A percentile compares a stretch with the other conserved stretches of the same genome.
Conservation (phyloP, 306 rosid genomes). For the Quercus bicolor region DNA sequence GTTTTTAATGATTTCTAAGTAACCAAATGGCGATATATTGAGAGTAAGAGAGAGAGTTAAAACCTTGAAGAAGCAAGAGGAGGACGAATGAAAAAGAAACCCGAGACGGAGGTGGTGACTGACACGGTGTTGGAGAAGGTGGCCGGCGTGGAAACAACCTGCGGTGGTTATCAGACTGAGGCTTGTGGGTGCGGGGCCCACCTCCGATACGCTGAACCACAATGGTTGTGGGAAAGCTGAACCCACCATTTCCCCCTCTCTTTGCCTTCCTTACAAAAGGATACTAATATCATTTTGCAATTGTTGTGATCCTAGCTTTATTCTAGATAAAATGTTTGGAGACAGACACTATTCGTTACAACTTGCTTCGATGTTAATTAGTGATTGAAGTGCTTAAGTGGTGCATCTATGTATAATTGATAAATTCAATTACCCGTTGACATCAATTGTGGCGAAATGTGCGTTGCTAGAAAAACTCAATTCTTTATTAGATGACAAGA, state of each 20-base stretch:
- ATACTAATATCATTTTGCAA: too few relatives aligned
- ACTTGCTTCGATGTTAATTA: too few relatives aligned
- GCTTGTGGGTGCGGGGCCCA: slow-evolving; percentile 21
- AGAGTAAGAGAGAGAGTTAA: not conserved
- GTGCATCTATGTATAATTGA: too few relatives aligned
- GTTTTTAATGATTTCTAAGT: not conserved
- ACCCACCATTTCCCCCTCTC: slow-evolving; percentile 26
- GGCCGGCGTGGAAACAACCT: slow-evolving; percentile 50
- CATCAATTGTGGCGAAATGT: too few relatives aligned
- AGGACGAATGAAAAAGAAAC: slow-evolving; percentile 31
- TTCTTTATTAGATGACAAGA: too few relatives aligned
- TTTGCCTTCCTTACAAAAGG: too few relatives aligned
- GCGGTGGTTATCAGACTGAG: slow-evolving; percentile 52
- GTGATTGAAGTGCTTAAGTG: too few relatives aligned
- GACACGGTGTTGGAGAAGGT: slow-evolving; percentile 42
- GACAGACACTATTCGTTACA: too few relatives aligned
- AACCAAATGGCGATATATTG: not conserved
- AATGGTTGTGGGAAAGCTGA: slow-evolving; percentile 27
- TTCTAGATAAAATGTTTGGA: too few relatives aligned
- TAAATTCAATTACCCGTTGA: too few relatives aligned
- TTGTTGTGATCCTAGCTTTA: too few relatives aligned
- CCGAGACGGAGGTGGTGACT: slow-evolving; percentile 32
- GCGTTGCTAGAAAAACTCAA: too few relatives aligned
- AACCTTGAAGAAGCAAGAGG: slow-evolving; percentile 46
- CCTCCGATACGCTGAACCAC: slow-evolving; percentile 35